phyloP scores from a whole-genome alignment of 2,329 filamentous ascomycete species.

The Aspergillus eucalypticola region DNA sequence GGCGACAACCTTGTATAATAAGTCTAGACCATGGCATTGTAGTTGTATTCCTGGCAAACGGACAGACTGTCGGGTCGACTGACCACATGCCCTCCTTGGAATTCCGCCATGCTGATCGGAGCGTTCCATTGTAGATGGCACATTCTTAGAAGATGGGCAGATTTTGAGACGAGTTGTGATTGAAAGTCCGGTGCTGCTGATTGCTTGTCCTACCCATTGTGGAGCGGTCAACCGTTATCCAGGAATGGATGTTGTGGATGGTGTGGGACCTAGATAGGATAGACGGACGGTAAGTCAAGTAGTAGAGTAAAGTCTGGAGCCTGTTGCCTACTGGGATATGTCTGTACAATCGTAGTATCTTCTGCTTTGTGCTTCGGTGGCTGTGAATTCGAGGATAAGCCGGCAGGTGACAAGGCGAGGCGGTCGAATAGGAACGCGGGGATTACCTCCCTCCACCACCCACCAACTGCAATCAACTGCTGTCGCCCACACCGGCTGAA shows the following conservation, averaged over 20 bases:
- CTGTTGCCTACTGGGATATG: not conserved
- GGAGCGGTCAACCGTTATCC: not conserved
- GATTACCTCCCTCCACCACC: slow-evolving; percentile 5
- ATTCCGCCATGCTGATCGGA: not conserved
- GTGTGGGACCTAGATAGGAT: not conserved
- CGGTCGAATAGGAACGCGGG: slow-evolving; percentile 1
- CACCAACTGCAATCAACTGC: not conserved
- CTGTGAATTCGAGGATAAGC: not conserved
- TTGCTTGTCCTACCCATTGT: not conserved
- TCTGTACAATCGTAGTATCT: not conserved
- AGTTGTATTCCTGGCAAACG: not conserved
- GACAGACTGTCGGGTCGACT: not conserved
- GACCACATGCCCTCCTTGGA: slow-evolving; percentile 5
- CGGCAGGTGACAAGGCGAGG: slow-evolving; percentile 2
- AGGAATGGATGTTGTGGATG: not conserved
- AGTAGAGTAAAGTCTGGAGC: not conserved
- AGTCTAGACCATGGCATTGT: not conserved
- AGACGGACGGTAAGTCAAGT: not conserved
- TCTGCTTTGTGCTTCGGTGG: not conserved
- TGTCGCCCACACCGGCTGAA: slow-evolving; percentile 2
- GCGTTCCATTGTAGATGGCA: not conserved
- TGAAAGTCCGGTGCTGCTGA: not conserved
- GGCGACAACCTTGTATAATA: slow-evolving; percentile 1
- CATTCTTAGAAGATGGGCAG: not conserved
- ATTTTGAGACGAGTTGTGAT: not conserved